A percentile compares a stretch with the other conserved stretches of the same genome.
Conservation (phyloP, 257 asterid species). For the Solanum corneliomulleri region DNA sequence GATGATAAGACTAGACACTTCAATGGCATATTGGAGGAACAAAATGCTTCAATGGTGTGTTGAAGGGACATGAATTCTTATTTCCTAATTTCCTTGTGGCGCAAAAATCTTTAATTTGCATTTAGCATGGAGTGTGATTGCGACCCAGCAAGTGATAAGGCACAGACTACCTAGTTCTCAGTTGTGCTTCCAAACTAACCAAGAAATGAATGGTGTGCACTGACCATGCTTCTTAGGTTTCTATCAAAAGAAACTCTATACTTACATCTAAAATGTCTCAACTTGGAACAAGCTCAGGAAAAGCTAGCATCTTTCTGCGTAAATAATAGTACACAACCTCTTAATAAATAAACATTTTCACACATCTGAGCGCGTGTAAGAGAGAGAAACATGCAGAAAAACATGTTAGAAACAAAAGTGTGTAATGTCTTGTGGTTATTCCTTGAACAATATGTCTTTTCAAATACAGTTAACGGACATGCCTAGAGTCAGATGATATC, state of each 20-base stretch:
- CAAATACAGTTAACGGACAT: not conserved
- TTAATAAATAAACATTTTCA: not conserved
- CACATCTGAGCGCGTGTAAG: not conserved
- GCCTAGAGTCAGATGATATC: not conserved
- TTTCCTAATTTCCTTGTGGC: not conserved
- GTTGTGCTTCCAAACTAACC: not conserved
- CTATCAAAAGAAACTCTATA: not conserved
- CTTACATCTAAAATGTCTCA: not conserved
- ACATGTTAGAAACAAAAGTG: not conserved
- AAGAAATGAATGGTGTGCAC: not conserved
- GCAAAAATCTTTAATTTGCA: not conserved
- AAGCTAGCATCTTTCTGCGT: not conserved
- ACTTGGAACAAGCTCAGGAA: not conserved
- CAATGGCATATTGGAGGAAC: not conserved
- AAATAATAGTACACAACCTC: not conserved
- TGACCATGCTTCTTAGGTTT: not conserved
- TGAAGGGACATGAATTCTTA: not conserved
- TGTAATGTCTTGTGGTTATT: not conserved
- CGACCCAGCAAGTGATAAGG: not conserved
- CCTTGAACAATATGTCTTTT: not conserved
- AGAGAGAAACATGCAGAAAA: not conserved
- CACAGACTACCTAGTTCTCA: not conserved
- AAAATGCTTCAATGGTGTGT: not conserved
- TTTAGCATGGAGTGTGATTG: not conserved
- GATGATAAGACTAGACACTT: not conserved